A percentile compares a stretch with the other conserved stretches of the same genome.
These are phyloP conservation scores for Casaregolazyma lundiana DNA, from an alignment of 1,139 yeast genomes.

Conservation along the genomic window DNA sequence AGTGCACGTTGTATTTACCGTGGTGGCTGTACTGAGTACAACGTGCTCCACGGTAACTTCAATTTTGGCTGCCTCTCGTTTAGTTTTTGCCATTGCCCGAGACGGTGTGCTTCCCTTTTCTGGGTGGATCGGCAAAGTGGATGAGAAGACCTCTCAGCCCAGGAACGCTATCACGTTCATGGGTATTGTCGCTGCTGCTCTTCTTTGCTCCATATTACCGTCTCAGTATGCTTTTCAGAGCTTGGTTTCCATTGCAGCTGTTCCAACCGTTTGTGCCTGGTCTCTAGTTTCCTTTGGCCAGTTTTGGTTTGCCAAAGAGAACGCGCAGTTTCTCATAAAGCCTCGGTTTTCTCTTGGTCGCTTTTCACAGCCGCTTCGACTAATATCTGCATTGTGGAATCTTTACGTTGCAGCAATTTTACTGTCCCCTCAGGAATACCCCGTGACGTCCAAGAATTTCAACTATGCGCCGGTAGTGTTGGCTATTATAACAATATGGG, in stretches of 20 bases:
- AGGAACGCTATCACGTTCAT: slow-evolving; percentile 25
- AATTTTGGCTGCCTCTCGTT: slow-evolving; percentile 27
- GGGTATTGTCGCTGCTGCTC: slow-evolving; percentile 23
- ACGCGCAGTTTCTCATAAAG: slow-evolving; percentile 13
- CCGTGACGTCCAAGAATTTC: slow-evolving; percentile 59
- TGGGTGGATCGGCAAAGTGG: slow-evolving; percentile 26
- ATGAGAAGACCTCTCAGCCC: slow-evolving; percentile 24
- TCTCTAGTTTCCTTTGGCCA: slow-evolving; percentile 27
- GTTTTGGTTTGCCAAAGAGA: slow-evolving; percentile 22
- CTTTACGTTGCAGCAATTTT: slow-evolving; percentile 57
- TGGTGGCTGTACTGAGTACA: slow-evolving; percentile 21
- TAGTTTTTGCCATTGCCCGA: slow-evolving; percentile 28
- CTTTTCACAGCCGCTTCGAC: slow-evolving; percentile 23
- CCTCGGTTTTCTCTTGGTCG: slow-evolving; percentile 24
- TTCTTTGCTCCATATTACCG: slow-evolving; percentile 26
- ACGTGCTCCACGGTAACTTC: slow-evolving; percentile 23
- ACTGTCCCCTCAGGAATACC: slow-evolving; percentile 63
- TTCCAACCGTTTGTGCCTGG: slow-evolving; percentile 27
- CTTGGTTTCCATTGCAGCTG: slow-evolving; percentile 27
- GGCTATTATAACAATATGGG: slow-evolving; percentile 50
- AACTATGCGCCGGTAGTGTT: slow-evolving; percentile 68
- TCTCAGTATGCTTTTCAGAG: slow-evolving; percentile 27
- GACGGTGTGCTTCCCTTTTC: slow-evolving; percentile 30
- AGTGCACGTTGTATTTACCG: slow-evolving; percentile 25
- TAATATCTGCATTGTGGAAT: slow-evolving; percentile 54